Conservation (phyloP, 73 alveolate genomes). For the Paramecium bursaria region DNA sequence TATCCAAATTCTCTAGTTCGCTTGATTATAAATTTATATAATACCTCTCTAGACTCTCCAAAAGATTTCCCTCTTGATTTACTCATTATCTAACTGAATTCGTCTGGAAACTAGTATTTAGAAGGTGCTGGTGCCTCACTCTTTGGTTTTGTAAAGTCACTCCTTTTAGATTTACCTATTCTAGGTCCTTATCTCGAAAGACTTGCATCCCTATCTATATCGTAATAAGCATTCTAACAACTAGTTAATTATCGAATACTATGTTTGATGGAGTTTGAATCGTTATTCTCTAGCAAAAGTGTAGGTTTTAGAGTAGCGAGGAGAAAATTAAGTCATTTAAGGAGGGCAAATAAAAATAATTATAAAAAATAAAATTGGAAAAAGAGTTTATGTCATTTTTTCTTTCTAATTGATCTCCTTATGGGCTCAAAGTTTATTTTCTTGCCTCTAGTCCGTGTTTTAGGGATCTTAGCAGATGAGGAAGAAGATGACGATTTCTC, state of each 20-base stretch:
- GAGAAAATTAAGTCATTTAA: no score
- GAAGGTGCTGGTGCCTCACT: constrained; percentile 48
- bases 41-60: constrained; percentile 51
- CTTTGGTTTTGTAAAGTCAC: constrained; percentile 23
- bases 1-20: constrained; percentile 27
- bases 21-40: not conserved
- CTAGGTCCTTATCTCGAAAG: constrained; percentile 2
- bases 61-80: constrained; percentile 26
- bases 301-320: no score
- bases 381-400: no score
- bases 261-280: no score
- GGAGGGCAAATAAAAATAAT: no score
- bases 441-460: not conserved
- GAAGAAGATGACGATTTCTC: no score
- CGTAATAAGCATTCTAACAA: constrained; percentile 1
- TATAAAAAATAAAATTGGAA: no score
- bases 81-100: not conserved
- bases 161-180: constrained; percentile 29
- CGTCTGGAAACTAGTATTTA: not conserved
- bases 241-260: not conserved
- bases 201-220: constrained; percentile 16
- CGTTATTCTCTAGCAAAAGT: no score
- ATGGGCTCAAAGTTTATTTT: not conserved
- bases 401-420: not conserved
- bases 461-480: not conserved